Base-by-base conservation (phyloP, 352 stramenopile genomes). In the Phytophthora brassicae region DNA sequence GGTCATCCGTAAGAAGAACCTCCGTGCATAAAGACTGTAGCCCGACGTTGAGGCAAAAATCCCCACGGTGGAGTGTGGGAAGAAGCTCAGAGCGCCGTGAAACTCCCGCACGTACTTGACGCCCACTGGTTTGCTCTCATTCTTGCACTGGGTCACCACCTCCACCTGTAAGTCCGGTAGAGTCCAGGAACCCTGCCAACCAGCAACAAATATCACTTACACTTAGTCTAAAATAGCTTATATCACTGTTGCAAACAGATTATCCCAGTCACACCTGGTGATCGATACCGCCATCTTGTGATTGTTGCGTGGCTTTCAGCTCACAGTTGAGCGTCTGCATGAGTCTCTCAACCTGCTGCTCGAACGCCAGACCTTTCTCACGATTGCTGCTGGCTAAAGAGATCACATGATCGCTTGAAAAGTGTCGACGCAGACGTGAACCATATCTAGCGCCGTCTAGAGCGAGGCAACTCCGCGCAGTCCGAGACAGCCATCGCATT, bases 131-230 rank as follows among this genome's bases (percentile, higher is more conserved):
- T 88, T 88, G 44, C 64, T 68, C 56, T 90, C 81, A 58, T 88
- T 82, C 72, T 94, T 94, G 74, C 84, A 94, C 56, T 94, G 84
- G 14, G 84, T 92, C 54, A 89, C 79, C 38, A 94, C 68, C 6
- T 88, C 75, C 16, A 94, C 63, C 9, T 77, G 56, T 42, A 75
- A 48, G 45, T 92, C 84, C 3, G 82, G 84, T 8, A 94, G 51
- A 11, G 39, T 68, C 84, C 84, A 94, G 23, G 68, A 68, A 16
- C 82, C 84, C 84, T 93, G 44, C 16, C 3, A 43, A 36, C 1
- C 4, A 22, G 19, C 45, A 39, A 43, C 35, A 56, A n/a, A 22
- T 16, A 45, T 2, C 26, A 51, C n/a, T n/a, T n/a, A 9, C 8
- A 55, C 5, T 41, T 20, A 41, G 35, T 4, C 33, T 14, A 2